A percentile compares a stretch with the other conserved stretches of the same genome.
phyloP scores from a whole-genome alignment of 1,284 basidiomycete species.

The Heterobasidion occidentale region DNA sequence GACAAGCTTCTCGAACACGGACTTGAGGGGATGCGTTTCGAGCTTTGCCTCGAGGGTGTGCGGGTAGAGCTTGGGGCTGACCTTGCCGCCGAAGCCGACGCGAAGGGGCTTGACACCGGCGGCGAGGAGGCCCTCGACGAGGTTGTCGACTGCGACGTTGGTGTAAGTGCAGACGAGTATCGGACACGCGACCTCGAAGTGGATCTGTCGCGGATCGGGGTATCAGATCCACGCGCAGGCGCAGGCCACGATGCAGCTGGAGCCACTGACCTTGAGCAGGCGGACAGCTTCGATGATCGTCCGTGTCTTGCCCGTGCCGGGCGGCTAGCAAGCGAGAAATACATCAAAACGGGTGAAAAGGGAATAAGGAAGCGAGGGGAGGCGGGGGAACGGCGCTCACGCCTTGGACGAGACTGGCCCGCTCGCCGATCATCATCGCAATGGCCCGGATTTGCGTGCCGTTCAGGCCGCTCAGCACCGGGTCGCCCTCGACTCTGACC shows the following conservation, averaged over 20 bases:
- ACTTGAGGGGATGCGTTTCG: constrained; percentile 51
- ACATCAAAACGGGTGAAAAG: constrained; percentile 1
- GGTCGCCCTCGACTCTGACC: constrained; percentile 74
- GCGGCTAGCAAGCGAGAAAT: constrained; percentile 48
- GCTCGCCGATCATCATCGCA: constrained; percentile 79
- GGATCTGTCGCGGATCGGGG: constrained; percentile 29
- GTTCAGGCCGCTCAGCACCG: constrained; percentile 62
- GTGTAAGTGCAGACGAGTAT: constrained; percentile 90
- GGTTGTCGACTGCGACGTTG: constrained; percentile 91
- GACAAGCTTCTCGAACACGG: constrained; percentile 31
- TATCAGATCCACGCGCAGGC: background rate
- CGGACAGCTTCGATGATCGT: constrained; percentile 84
- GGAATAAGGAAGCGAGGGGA: constrained; percentile 3
- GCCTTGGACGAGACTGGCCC: constrained; percentile 81
- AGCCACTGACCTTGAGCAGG: constrained; percentile 61
- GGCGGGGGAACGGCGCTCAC: constrained; percentile 34
- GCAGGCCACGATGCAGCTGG: background rate
- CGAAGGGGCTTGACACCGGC: constrained; percentile 71
- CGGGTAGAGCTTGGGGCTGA: constrained; percentile 46
- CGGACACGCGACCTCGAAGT: constrained; percentile 81
- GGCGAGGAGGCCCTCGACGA: constrained; percentile 66
- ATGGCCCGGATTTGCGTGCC: constrained; percentile 76
- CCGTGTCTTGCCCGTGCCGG: constrained; percentile 93
- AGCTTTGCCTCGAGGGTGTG: constrained; percentile 65
- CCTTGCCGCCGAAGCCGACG: constrained; percentile 59